Evolutionary conservation across 768 basidiomycete genomes (phyloP).

Genomic region (Podaxis sp.): DNA sequence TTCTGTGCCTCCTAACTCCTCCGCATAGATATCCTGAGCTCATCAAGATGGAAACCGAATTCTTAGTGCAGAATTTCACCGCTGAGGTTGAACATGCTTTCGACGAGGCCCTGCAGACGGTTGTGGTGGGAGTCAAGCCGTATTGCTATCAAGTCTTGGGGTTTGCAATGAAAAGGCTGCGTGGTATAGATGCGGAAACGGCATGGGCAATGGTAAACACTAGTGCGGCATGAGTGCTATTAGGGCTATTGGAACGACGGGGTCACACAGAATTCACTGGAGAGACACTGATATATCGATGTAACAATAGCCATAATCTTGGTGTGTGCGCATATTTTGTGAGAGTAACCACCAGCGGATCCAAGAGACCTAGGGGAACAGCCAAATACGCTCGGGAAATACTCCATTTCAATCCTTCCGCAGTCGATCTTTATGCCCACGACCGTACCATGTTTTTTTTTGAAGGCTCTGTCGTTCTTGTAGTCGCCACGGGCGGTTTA

Average conservation of each 20-base stretch:
- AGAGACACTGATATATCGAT: too few relatives aligned
- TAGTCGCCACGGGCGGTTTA: too few relatives aligned
- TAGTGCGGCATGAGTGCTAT: background rate
- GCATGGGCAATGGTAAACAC: background rate
- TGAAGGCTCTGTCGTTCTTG: too few relatives aligned
- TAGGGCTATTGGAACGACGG: background rate
- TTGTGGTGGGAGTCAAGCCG: background rate
- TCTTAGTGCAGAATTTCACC: constrained; percentile 7
- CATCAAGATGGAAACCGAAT: constrained; percentile 4
- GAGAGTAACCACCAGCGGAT: too few relatives aligned
- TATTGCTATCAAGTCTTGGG: background rate
- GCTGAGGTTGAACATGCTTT: background rate
- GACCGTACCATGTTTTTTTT: too few relatives aligned
- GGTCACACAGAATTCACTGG: background rate
- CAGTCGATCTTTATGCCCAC: too few relatives aligned
- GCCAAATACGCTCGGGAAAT: too few relatives aligned
- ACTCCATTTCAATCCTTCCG: too few relatives aligned
- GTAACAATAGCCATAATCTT: too few relatives aligned
- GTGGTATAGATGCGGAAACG: background rate
- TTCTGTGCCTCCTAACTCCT: background rate
- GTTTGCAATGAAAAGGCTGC: constrained; percentile 7
- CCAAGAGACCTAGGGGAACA: too few relatives aligned
- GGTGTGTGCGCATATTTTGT: too few relatives aligned
- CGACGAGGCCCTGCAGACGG: background rate
- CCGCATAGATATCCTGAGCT: constrained; percentile 1